Evolutionary conservation across 345 rosid genomes (phyloP), one percentile per base, ranked within the genome.

Genomic region (Populus tremula): DNA sequence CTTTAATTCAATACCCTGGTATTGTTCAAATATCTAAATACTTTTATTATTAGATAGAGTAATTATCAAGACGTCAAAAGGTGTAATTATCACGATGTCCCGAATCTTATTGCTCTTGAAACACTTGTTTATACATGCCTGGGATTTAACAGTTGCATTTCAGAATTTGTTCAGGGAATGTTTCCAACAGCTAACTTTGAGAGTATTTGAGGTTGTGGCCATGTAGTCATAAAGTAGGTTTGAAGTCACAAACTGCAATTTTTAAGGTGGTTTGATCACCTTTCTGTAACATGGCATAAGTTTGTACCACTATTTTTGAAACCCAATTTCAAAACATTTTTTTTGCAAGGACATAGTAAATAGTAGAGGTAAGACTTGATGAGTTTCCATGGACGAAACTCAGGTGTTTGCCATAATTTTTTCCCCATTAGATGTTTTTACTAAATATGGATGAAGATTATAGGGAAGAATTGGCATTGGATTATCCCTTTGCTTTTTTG

Each of bases 1-100:
- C 98, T 27, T 81, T 96, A 81, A 86, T 96, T 86, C 96, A 92
- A 71, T 92, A 87, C 81, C 89, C 89, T 75, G 97, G 98, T 96
- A 87, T 63, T 77, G 67, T 75, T 38, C 16, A 6, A 69, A 33
- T 56, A 36, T 74, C 64, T 69, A 35, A 27, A 23, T 35, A 54
- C 29, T 76, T 62, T 0, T 56, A 69, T 79, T 75, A 7, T 66
- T 11, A 18, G 67, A 64, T 9, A 13, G 27, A 65, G 31, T 6
- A 73, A 2, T 62, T 39, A 49, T 69, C 33, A 23, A 63, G 33
- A 47, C 54, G 38, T 53, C 45, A 25, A 4, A 54, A 17, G 7
- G 43, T 69, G 59, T 36, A 13, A 33, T 23, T 14, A 38, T 7
- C 39, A 13, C 17, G 71, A 53, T 27, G 50, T 49, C 65, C 13